A percentile compares a stretch with the other conserved stretches of the same genome.
Evolutionary conservation across 75 land plant species (phyloP).

Genomic region (Selaginella tamariscina): DNA sequence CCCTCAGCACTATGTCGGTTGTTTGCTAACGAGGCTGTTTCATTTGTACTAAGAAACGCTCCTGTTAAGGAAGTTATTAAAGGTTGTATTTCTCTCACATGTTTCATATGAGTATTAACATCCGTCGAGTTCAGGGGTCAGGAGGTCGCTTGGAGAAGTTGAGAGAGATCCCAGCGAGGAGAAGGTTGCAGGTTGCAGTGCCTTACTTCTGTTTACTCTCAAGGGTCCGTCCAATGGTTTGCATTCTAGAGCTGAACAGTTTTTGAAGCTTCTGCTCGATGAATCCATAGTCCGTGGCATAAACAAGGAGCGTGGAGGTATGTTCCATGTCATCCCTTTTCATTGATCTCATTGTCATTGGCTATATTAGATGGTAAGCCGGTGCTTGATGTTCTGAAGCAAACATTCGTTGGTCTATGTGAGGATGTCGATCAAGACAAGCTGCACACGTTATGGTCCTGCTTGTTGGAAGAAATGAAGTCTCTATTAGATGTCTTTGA

Average conservation of each 20-base stretch:
- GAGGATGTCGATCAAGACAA: conserved; percentile 33
- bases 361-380: conserved; percentile 29
- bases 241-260: conserved; percentile 61
- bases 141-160: conserved; percentile 48
- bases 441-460: conserved; percentile 34
- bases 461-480: conserved; percentile 36
- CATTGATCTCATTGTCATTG: not conserved
- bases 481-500: conserved; percentile 12
- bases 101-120: not conserved
- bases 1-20: conserved; percentile 60
- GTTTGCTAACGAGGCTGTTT: conserved; percentile 70
- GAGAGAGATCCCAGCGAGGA: conserved; percentile 29
- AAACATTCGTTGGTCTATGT: conserved; percentile 32
- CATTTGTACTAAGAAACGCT: conserved; percentile 73
- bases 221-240: conserved; percentile 54
- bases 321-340: conserved; percentile 10
- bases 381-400: conserved; percentile 35
- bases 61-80: conserved; percentile 42
- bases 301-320: conserved; percentile 37
- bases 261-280: conserved; percentile 41
- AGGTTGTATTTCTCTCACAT: conserved; percentile 32
- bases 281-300: conserved; percentile 25
- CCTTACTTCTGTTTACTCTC: conserved; percentile 46
- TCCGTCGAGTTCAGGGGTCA: conserved; percentile 33
- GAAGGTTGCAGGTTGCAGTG: conserved; percentile 42